Percentiles rank a stretch among this genome's conserved stretches.
phyloP scores from a whole-genome alignment of 1,139 yeast species.

The Pichia sp. region DNA sequence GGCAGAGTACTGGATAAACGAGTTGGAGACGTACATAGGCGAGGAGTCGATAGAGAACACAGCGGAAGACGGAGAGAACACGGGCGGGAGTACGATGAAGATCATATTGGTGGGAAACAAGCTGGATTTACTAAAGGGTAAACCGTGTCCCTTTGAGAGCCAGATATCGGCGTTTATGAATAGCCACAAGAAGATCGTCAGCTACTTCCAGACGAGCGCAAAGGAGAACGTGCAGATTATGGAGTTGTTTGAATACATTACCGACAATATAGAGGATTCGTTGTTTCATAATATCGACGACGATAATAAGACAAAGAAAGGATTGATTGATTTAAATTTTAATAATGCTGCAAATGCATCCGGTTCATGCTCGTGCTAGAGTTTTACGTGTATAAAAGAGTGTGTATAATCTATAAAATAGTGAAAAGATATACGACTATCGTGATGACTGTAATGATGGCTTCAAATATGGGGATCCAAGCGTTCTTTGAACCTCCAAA shows the following conservation, averaged over 20 bases:
- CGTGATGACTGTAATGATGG: background rate
- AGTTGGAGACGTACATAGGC: slow-evolving; percentile 36
- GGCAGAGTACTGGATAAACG: slow-evolving; percentile 60
- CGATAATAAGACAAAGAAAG: slow-evolving; percentile 17
- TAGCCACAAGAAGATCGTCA: slow-evolving; percentile 20
- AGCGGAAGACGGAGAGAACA: background rate
- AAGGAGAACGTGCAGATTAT: slow-evolving; percentile 45
- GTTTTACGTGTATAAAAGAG: background rate
- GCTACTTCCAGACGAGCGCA: slow-evolving; percentile 44
- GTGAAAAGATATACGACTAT: background rate
- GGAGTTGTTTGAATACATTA: slow-evolving; percentile 42
- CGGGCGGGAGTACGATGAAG: slow-evolving; percentile 32
- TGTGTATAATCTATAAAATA: background rate
- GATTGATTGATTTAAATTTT: slow-evolving; percentile 27
- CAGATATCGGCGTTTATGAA: slow-evolving; percentile 21
- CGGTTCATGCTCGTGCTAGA: slow-evolving; percentile 17
- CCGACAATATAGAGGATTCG: slow-evolving; percentile 40
- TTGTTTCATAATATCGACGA: slow-evolving; percentile 26
- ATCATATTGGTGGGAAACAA: slow-evolving; percentile 45
- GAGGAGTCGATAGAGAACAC: slow-evolving; percentile 27
- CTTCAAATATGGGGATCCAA: background rate
- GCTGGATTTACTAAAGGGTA: slow-evolving; percentile 36
- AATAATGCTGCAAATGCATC: slow-evolving; percentile 1
- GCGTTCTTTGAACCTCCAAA: background rate
- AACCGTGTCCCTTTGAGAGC: slow-evolving; percentile 23